Evolutionary conservation across 768 basidiomycete genomes (phyloP).

Genomic region (Collybiopsis luxurians): DNA sequence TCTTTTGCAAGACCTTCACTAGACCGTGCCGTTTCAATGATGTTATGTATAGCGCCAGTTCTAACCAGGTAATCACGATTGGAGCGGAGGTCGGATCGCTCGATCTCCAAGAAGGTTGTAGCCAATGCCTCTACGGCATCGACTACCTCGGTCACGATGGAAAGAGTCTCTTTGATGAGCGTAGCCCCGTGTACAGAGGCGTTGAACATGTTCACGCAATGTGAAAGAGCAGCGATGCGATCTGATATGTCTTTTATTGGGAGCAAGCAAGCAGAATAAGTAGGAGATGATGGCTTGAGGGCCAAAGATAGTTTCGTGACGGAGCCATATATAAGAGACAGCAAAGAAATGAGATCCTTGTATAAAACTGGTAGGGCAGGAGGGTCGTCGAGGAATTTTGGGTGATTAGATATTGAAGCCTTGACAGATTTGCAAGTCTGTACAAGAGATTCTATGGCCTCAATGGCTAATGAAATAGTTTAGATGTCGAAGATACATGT

Average conservation of each 20-base stretch:
- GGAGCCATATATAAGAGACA: slow-evolving; percentile 53
- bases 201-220: slow-evolving; percentile 46
- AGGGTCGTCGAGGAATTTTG: slow-evolving; percentile 10
- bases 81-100: slow-evolving; percentile 18
- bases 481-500: neutral
- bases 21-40: slow-evolving; percentile 50
- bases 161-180: slow-evolving; percentile 41
- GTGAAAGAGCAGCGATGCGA: slow-evolving; percentile 46
- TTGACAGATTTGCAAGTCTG: slow-evolving; percentile 39
- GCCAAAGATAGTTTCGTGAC: slow-evolving; percentile 63
- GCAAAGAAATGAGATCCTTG: slow-evolving; percentile 55
- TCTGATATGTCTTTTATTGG: slow-evolving; percentile 53
- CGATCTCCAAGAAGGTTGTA: slow-evolving; percentile 39
- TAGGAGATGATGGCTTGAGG: slow-evolving; percentile 55
- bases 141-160: slow-evolving; percentile 39
- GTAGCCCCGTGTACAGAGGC: slow-evolving; percentile 40
- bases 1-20: slow-evolving; percentile 48
- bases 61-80: slow-evolving; percentile 52
- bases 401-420: slow-evolving; percentile 19
- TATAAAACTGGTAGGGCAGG: slow-evolving; percentile 39
- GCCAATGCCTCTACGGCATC: slow-evolving; percentile 41
- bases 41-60: slow-evolving; percentile 59
- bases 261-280: slow-evolving; percentile 46
- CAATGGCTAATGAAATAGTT: slow-evolving; percentile 20
- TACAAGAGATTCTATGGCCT: slow-evolving; percentile 29